phyloP scores from a whole-genome alignment of 345 rosid genomes.

The Populus ilicifolia region DNA sequence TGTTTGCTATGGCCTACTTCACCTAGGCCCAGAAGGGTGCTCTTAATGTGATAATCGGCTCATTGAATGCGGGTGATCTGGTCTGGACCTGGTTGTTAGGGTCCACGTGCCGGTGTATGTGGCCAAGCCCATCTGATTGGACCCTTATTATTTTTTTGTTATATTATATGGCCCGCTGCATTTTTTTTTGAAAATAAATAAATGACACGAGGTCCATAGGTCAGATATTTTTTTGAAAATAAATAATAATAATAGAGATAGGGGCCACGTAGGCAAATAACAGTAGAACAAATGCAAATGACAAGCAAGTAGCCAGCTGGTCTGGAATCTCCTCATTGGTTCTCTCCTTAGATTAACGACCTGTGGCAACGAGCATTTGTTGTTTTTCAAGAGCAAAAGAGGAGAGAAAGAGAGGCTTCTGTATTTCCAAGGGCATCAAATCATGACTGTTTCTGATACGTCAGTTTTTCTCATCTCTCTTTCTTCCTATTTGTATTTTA shows the following conservation, averaged over 20 bases:
- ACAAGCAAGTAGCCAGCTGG: neutral
- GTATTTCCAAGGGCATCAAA: neutral
- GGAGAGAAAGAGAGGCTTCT: neutral
- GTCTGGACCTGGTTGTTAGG: neutral
- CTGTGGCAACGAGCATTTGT: too few species aligned
- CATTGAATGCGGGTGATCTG: neutral
- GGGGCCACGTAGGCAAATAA: neutral
- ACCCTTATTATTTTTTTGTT: too few species aligned
- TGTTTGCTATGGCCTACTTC: neutral
- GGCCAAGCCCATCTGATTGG: too few species aligned
- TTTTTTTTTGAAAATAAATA: too few species aligned
- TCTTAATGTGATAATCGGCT: neutral
- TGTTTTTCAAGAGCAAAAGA: neutral
- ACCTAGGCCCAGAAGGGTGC: neutral
- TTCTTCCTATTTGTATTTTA: neutral
- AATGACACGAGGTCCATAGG: too few species aligned
- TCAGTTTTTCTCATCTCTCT: neutral
- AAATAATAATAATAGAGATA: too few species aligned
- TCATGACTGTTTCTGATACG: slow-evolving; percentile 16
- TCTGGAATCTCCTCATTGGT: neutral
- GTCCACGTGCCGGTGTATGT: too few species aligned
- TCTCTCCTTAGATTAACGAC: neutral
- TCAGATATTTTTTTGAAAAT: too few species aligned
- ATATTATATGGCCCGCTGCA: too few species aligned
- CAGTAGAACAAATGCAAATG: too few species aligned